Evolutionary conservation across 495 filamentous ascomycete genomes (phyloP).

Genomic region (Lasiosphaeris hirsuta): DNA sequence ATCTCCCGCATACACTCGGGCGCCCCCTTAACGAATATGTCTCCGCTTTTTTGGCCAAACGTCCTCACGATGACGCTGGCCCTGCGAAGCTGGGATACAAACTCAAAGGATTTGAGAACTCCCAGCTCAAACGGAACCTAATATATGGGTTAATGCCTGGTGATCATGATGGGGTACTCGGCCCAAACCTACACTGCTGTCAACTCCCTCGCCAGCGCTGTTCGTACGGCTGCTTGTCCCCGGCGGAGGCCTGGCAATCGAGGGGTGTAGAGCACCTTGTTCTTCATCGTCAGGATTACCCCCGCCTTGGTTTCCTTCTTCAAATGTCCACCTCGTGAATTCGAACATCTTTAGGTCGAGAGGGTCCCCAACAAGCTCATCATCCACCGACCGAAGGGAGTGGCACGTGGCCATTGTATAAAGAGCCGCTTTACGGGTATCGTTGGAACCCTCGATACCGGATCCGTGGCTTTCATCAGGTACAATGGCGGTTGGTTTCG

Average conservation of each 20-base stretch:
- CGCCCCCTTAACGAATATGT: slow-evolving; percentile 93
- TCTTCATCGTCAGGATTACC: slow-evolving; percentile 59
- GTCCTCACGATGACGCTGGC: slow-evolving; percentile 89
- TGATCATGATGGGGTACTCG: no score
- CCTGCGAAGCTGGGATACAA: slow-evolving; percentile 90
- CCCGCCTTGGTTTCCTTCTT: slow-evolving; percentile 70
- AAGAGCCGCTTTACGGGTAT: slow-evolving; percentile 65
- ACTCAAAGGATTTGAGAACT: slow-evolving; percentile 85
- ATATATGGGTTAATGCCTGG: no score
- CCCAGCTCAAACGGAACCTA: slow-evolving; percentile 69
- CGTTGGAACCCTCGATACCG: slow-evolving; percentile 56
- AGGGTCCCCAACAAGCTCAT: slow-evolving; percentile 87
- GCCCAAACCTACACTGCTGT: slow-evolving; percentile 4
- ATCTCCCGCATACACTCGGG: slow-evolving; percentile 96
- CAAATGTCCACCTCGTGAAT: slow-evolving; percentile 89
- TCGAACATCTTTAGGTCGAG: slow-evolving; percentile 99
- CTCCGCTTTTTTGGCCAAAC: slow-evolving; percentile 73
- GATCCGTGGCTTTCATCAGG: slow-evolving; percentile 51
- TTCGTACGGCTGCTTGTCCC: slow-evolving; percentile 54
- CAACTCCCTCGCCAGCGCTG: slow-evolving; percentile 15
- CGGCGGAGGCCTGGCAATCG: slow-evolving; percentile 79
- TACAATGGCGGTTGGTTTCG: slow-evolving; percentile 50
- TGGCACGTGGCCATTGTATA: slow-evolving; percentile 99
- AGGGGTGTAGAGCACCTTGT: slow-evolving; percentile 66
- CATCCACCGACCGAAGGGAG: slow-evolving; percentile 80